phyloP scores from a whole-genome alignment of 2,329 filamentous ascomycete genomes.

The Penicillium sp. region DNA sequence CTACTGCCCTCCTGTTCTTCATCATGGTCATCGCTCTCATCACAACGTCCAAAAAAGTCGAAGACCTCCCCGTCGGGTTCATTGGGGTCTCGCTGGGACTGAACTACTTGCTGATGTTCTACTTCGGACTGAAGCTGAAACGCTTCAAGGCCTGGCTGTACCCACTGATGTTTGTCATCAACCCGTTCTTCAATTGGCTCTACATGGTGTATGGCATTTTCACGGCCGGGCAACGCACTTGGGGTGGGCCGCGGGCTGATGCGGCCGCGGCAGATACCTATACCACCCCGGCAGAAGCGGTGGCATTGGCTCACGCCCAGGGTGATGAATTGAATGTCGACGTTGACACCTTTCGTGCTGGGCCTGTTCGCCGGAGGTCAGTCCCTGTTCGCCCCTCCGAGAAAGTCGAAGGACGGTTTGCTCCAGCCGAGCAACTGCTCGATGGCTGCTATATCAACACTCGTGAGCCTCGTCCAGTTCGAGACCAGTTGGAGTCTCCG shows the following conservation, averaged over 20 bases:
- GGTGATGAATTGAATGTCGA: slow-evolving; percentile 91
- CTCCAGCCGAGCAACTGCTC: slow-evolving; percentile 69
- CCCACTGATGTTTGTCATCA: slow-evolving; percentile 91
- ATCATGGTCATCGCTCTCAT: slow-evolving; percentile 87
- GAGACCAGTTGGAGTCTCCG: slow-evolving; percentile 55
- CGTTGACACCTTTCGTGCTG: slow-evolving; percentile 77
- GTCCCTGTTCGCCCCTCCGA: slow-evolving; percentile 75
- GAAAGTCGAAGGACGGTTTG: slow-evolving; percentile 78
- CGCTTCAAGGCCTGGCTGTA: slow-evolving; percentile 96
- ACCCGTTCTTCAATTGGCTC: slow-evolving; percentile 97
- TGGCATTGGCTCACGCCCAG: slow-evolving; percentile 75
- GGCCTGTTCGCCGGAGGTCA: slow-evolving; percentile 50
- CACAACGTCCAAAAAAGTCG: slow-evolving; percentile 78
- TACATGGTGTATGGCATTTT: slow-evolving; percentile 98
- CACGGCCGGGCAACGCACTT: slow-evolving; percentile 90
- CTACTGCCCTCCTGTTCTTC: slow-evolving; percentile 91
- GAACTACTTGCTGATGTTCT: slow-evolving; percentile 95
- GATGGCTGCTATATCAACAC: slow-evolving; percentile 73
- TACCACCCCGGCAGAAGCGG: slow-evolving; percentile 81
- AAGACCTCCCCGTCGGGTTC: slow-evolving; percentile 86
- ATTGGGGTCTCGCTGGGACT: slow-evolving; percentile 90
- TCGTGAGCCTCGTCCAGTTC: slow-evolving; percentile 70
- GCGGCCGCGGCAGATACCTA: slow-evolving; percentile 77
- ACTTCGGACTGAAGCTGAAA: slow-evolving; percentile 85
- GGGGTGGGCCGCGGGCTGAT: slow-evolving; percentile 92